A percentile compares a stretch with the other conserved stretches of the same genome.
These are phyloP conservation scores for Cornus suecica DNA, from an alignment of 148 eudicot species.

Conservation along the genomic window DNA sequence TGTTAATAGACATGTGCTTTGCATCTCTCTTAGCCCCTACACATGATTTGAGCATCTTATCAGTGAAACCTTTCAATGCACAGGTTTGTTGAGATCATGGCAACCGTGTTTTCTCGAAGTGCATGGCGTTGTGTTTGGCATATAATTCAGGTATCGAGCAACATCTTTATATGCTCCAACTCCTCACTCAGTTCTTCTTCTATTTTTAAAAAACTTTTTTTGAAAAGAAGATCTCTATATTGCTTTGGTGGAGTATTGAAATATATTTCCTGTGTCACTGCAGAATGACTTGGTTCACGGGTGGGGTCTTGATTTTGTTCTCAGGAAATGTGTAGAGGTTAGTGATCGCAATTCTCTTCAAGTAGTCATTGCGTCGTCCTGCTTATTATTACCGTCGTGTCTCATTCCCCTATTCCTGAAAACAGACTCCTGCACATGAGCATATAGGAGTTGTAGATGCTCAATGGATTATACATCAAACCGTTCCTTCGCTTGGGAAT, in stretches of 20 bases:
- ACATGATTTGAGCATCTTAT: background rate
- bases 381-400: background rate
- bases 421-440: conserved; percentile 73
- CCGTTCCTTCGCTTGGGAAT: conserved; percentile 80
- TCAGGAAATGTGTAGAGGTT: conserved; percentile 82
- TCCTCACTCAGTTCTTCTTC: background rate
- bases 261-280: background rate
- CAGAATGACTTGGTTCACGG: conserved; percentile 96
- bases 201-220: too few species aligned
- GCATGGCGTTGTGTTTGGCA: conserved; percentile 99
- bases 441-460: conserved; percentile 88
- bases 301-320: conserved; percentile 94
- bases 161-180: background rate
- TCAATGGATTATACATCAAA: conserved; percentile 81
- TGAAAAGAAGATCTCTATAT: background rate
- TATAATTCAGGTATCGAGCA: conserved; percentile 71
- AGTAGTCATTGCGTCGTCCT: background rate
- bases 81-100: conserved; percentile 97
- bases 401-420: background rate
- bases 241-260: background rate
- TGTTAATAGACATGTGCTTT: background rate
- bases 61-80: background rate
- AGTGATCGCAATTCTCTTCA: conserved; percentile 10
- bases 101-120: conserved; percentile 77
- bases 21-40: background rate